Conservation (phyloP, 169 alveolate genomes). For the Babesia caballi region DNA sequence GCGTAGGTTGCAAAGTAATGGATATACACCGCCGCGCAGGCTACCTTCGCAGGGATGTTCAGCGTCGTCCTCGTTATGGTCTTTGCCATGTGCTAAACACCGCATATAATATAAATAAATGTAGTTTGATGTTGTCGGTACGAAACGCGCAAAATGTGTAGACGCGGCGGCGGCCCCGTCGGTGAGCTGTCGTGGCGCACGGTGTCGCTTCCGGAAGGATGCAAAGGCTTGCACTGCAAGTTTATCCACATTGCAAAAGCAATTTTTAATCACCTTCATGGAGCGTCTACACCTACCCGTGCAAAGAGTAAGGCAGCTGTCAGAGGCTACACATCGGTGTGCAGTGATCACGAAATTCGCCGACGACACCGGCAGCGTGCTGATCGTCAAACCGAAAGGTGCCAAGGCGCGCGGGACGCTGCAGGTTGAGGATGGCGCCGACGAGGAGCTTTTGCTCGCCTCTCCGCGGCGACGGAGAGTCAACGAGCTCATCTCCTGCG, state of each 20-base stretch:
- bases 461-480: conserved; percentile 1
- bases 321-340: background rate
- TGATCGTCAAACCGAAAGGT: conserved; percentile 58
- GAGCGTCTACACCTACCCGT: background rate
- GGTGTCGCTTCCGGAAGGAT: conserved; percentile 3
- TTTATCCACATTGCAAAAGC: background rate
- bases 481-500: conserved; percentile 59
- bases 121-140: no score
- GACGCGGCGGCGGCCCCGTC: background rate
- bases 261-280: background rate
- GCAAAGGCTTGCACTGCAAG: conserved; percentile 14
- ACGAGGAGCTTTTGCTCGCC: conserved; percentile 6
- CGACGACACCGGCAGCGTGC: conserved; percentile 66
- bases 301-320: background rate
- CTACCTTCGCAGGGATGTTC: conserved; percentile 12
- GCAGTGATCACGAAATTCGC: conserved; percentile 45
- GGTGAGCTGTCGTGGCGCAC: conserved; percentile 10
- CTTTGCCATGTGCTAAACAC: background rate
- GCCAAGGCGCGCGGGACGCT: conserved; percentile 34
- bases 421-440: background rate
- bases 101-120: background rate
- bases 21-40: background rate
- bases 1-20: background rate
- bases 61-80: background rate
- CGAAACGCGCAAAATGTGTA: background rate